phyloP scores from a whole-genome alignment of 305 asterid species.

The Fraxinus albicans region DNA sequence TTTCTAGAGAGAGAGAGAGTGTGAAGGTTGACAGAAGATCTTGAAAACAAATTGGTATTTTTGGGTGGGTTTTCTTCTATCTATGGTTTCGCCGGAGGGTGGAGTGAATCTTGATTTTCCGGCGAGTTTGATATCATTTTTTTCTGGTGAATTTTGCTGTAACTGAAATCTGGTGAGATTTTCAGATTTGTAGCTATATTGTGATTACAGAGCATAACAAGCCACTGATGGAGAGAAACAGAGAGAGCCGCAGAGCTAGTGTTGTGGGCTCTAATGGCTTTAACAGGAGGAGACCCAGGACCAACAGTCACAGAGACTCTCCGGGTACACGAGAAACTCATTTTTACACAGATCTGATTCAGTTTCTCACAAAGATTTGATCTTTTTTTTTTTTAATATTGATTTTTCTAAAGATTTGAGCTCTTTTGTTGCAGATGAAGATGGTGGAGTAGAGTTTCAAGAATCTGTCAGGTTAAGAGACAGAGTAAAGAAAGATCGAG shows the following conservation, averaged over 20 bases:
- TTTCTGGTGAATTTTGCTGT: slow-evolving; percentile 32
- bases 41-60: slow-evolving; percentile 17
- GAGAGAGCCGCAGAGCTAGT: slow-evolving; percentile 86
- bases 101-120: slow-evolving; percentile 35
- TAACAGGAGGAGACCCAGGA: slow-evolving; percentile 74
- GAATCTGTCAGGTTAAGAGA: slow-evolving; percentile 80
- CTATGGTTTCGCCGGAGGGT: slow-evolving; percentile 27
- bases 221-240: slow-evolving; percentile 72
- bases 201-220: slow-evolving; percentile 10
- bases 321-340: slow-evolving; percentile 54
- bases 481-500: slow-evolving; percentile 85
- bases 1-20: slow-evolving; percentile 25
- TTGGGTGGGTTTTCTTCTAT: not conserved
- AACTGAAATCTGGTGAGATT: slow-evolving; percentile 24
- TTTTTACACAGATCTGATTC: slow-evolving; percentile 26
- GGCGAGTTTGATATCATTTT: slow-evolving; percentile 24
- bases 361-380: slow-evolving; percentile 16
- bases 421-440: slow-evolving; percentile 65
- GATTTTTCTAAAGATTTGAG: not conserved
- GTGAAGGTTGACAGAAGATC: slow-evolving; percentile 31
- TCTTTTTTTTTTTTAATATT: slow-evolving; percentile 12
- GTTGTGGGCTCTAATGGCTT: slow-evolving; percentile 84
- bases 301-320: slow-evolving; percentile 82
- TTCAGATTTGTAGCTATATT: slow-evolving; percentile 32
- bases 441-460: slow-evolving; percentile 68